Evolutionary conservation across 2,329 filamentous ascomycete species (phyloP).

Genomic region (Trichoderma breve): DNA sequence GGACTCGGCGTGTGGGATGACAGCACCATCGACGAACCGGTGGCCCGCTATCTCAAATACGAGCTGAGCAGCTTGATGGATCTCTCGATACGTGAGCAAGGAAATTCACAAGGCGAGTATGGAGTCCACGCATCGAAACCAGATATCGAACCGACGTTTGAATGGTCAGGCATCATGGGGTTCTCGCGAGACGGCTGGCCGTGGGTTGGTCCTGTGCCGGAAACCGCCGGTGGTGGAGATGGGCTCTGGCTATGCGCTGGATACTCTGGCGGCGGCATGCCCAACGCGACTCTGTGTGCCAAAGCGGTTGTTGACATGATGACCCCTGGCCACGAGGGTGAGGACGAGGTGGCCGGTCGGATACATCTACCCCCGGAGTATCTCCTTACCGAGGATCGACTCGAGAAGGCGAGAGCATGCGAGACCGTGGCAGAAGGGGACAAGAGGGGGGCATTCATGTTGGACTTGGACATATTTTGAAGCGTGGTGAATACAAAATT

Average conservation of each 20-base stretch:
- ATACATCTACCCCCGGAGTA: neutral
- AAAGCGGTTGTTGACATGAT: neutral
- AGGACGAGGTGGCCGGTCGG: neutral
- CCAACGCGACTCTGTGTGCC: neutral
- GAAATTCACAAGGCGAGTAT: neutral
- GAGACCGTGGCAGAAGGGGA: neutral
- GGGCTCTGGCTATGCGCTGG: neutral
- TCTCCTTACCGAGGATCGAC: neutral
- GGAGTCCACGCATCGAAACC: accelerated
- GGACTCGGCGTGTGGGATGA: neutral
- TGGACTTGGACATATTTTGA: neutral
- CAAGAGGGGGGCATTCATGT: neutral
- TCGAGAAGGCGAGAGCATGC: neutral
- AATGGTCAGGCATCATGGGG: neutral
- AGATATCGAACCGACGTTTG: neutral
- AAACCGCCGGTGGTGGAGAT: neutral
- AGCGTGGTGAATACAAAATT: neutral
- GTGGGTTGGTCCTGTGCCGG: neutral
- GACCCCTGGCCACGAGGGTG: neutral
- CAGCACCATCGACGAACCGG: neutral
- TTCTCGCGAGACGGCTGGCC: neutral
- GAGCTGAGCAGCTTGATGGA: neutral
- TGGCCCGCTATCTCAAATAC: neutral
- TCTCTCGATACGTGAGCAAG: neutral
- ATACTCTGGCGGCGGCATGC: neutral